A percentile compares a stretch with the other conserved stretches of the same genome.
These are phyloP conservation scores for Fusarium metavorans DNA, from an alignment of 2,329 filamentous ascomycete genomes.

Conservation along the genomic window DNA sequence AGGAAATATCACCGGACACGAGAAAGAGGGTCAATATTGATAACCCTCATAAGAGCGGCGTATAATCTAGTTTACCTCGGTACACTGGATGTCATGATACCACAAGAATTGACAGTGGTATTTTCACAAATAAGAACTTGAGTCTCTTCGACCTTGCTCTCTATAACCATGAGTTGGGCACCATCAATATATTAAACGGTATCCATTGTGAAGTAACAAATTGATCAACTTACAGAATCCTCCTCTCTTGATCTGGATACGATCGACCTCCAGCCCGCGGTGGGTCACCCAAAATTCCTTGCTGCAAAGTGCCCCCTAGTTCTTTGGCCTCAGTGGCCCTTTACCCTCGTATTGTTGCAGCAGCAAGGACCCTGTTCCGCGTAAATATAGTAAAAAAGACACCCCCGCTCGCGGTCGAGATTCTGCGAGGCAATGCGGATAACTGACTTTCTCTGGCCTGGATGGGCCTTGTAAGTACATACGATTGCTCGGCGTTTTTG, in stretches of 20 bases:
- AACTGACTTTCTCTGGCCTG: neutral
- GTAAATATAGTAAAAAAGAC: slow-evolving; percentile 34
- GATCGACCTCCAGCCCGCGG: slow-evolving; percentile 8
- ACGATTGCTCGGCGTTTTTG: neutral
- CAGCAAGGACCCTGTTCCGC: slow-evolving; percentile 21
- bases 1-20: slow-evolving; percentile 5
- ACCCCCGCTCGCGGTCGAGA: slow-evolving; percentile 16
- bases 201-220: neutral
- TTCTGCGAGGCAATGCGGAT: slow-evolving; percentile 12
- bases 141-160: neutral
- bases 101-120: neutral
- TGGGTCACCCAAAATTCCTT: neutral
- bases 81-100: neutral
- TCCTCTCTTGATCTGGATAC: slow-evolving; percentile 2
- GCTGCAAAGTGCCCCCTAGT: neutral
- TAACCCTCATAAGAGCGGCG: neutral
- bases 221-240: neutral
- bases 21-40: slow-evolving; percentile 15
- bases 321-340: slow-evolving; percentile 11
- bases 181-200: neutral
- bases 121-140: neutral
- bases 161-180: neutral
- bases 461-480: neutral
- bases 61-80: neutral
- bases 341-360: slow-evolving; percentile 35